Evolutionary conservation across 2,329 filamentous ascomycete genomes (phyloP).

Genomic region (Cladorrhinum sp.): DNA sequence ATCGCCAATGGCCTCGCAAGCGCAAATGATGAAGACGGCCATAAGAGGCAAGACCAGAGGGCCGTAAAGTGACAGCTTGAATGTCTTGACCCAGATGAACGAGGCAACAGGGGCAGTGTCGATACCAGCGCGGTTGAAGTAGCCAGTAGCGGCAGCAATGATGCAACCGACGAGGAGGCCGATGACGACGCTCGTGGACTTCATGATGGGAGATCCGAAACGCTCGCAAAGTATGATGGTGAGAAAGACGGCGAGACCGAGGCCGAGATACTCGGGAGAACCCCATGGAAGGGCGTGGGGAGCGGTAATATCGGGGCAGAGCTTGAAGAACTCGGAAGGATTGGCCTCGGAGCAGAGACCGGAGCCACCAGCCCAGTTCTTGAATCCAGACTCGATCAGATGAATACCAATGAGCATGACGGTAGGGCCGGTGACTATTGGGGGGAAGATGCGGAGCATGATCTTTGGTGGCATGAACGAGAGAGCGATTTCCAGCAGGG

Average conservation of each 20-base stretch:
- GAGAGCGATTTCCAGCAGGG: conserved; percentile 68
- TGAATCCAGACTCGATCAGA: conserved; percentile 68
- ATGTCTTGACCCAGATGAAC: conserved; percentile 78
- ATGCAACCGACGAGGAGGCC: conserved; percentile 74
- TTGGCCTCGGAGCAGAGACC: conserved; percentile 55
- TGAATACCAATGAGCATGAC: conserved; percentile 69
- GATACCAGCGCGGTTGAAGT: conserved; percentile 73
- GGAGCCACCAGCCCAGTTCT: conserved; percentile 74
- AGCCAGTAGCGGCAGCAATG: conserved; percentile 73
- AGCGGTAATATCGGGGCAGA: conserved; percentile 65
- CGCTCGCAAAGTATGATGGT: conserved; percentile 79
- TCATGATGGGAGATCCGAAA: conserved; percentile 82
- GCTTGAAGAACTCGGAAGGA: conserved; percentile 52
- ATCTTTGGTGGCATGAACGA: conserved; percentile 69
- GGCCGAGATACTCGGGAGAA: conserved; percentile 71
- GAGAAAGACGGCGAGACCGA: conserved; percentile 77
- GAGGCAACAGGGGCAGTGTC: conserved; percentile 66
- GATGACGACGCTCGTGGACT: conserved; percentile 71
- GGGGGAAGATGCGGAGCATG: conserved; percentile 73
- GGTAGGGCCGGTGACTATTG: conserved; percentile 50
- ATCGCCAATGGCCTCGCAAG: conserved; percentile 77
- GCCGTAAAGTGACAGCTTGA: conserved; percentile 68
- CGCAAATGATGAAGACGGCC: conserved; percentile 67
- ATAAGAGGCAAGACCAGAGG: conserved; percentile 71
- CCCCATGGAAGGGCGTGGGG: conserved; percentile 76